Conservation (phyloP, 495 filamentous ascomycete genomes). For the Trichoderma virens region DNA sequence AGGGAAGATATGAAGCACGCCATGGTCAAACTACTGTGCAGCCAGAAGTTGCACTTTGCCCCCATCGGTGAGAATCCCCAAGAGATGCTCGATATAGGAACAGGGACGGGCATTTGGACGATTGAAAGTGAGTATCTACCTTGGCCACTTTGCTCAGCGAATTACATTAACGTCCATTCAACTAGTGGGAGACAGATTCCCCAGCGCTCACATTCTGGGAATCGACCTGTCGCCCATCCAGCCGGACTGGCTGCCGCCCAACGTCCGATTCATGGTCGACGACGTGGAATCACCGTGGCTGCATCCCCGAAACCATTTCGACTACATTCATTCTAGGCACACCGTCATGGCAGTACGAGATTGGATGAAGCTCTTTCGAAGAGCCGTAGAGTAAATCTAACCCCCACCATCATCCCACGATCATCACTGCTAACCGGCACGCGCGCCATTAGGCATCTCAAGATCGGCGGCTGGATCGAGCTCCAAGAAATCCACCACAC, state of each 20-base stretch:
- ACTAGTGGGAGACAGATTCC: constrained; percentile 29
- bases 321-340: constrained; percentile 45
- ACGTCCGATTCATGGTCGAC: constrained; percentile 54
- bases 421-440: too few species aligned
- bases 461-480: constrained; percentile 47
- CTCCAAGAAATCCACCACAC: constrained; percentile 45
- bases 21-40: constrained; percentile 29
- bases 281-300: constrained; percentile 52
- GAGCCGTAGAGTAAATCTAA: constrained; percentile 21
- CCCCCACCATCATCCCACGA: too few species aligned
- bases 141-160: neutral
- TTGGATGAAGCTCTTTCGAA: constrained; percentile 34
- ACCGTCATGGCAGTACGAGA: constrained; percentile 41
- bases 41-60: constrained; percentile 40
- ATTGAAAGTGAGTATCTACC: constrained; percentile 28
- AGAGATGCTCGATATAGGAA: constrained; percentile 50
- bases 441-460: constrained; percentile 36
- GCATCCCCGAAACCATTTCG: constrained; percentile 30
- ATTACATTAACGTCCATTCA: neutral
- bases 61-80: constrained; percentile 35
- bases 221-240: constrained; percentile 62
- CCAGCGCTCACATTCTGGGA: constrained; percentile 47
- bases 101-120: constrained; percentile 57
- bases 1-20: constrained; percentile 50
- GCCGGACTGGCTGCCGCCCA: constrained; percentile 48